These are phyloP conservation scores for Pseudocercospora fuligena DNA, from an alignment of 2,329 filamentous ascomycete genomes.

Conservation along the genomic window DNA sequence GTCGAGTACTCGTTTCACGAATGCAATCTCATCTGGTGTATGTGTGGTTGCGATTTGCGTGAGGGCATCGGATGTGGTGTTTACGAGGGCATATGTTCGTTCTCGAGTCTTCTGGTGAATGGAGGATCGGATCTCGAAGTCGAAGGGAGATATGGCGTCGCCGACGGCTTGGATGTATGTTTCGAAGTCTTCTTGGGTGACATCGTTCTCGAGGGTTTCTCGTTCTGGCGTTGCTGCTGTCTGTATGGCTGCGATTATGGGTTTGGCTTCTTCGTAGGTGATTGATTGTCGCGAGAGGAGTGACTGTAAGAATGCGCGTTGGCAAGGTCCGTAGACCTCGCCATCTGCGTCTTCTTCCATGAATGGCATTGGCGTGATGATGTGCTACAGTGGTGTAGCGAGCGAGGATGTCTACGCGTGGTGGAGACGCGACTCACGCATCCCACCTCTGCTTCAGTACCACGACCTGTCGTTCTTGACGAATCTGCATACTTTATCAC, in stretches of 20 bases:
- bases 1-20: conserved; percentile 84
- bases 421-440: neutral
- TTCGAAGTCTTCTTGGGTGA: conserved; percentile 71
- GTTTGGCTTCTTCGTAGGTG: conserved; percentile 73
- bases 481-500: neutral
- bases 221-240: conserved; percentile 59
- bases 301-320: conserved; percentile 89
- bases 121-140: conserved; percentile 82
- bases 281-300: conserved; percentile 79
- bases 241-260: conserved; percentile 76
- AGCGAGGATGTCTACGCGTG: neutral
- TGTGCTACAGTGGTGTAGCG: neutral
- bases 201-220: conserved; percentile 61
- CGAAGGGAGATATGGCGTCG: conserved; percentile 74
- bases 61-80: conserved; percentile 80
- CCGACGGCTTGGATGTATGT: conserved; percentile 74
- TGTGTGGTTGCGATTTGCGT: conserved; percentile 87
- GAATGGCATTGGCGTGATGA: conserved; percentile 5
- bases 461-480: neutral
- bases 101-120: conserved; percentile 66
- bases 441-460: neutral
- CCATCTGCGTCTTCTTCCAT: conserved; percentile 23
- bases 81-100: conserved; percentile 76
- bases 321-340: conserved; percentile 62
- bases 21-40: conserved; percentile 82